Base-by-base conservation (phyloP, 441 rosid genomes). In the Cnidoscolus chayamansa region DNA sequence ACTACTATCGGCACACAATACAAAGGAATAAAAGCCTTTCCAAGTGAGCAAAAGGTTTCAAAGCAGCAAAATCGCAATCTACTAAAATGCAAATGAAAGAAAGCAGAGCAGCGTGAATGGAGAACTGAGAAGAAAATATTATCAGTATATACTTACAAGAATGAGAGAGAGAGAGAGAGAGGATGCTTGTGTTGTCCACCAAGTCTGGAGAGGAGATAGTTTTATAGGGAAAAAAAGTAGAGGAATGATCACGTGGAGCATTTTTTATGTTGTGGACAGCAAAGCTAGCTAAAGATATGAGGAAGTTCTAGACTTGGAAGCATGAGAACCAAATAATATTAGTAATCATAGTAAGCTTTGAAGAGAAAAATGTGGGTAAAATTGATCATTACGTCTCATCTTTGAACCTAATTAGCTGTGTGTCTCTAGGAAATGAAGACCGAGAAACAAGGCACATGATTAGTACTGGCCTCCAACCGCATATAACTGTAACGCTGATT, bases 291-390 rank as follows among this genome's bases (percentile, higher is more conserved):
- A 40, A 40, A 40, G 45, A 40, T 5, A 40, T 40, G 6, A 40
- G 45, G 45, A 6, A 40, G 7, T 40, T 5, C 4, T 40, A 40
- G 7, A 86, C 90, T 83, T 88, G 88, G 86, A 79, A 57, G 81
- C 78, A 86, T 32, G 76, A 83, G 83, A 78, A 80, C 92, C 92
- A 83, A 76, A 71, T 75, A 76, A 80, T 75, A 32, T 35, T 35
- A 56, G 31, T 62, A 49, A 69, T 66, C 25, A 25, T 25, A 25
- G 25, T 25, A 25, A 25, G 25, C 25, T 25, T 25, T 25, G 25
- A 25, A 25, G 25, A 25, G 25, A 25, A 25, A 25, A 25, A 37
- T 47, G 49, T 58, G 62, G 10, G 64, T 58, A 62, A 25, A 25
- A 25, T 25, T 25, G 25, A 25, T 25, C 25, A 25, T 25, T 25